These are phyloP conservation scores for Penicillium paneum DNA, from an alignment of 2,329 filamentous ascomycete genomes.

Conservation along the genomic window DNA sequence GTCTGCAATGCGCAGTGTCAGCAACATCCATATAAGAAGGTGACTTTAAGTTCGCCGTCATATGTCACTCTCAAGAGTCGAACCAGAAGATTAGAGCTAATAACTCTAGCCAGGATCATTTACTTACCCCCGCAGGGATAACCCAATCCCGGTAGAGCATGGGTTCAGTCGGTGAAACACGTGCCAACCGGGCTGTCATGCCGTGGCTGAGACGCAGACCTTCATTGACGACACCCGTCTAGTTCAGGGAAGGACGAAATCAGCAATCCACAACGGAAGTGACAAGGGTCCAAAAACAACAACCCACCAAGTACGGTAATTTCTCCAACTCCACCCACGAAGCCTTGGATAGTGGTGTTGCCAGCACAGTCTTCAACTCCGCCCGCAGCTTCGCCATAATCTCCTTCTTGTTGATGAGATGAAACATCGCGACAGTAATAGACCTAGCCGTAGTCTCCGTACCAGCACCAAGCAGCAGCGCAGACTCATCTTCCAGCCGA, in stretches of 20 bases:
- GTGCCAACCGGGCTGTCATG: constrained; percentile 20
- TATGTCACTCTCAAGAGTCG: not conserved
- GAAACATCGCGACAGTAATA: constrained; percentile 31
- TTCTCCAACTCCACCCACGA: constrained; percentile 34
- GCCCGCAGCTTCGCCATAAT: constrained; percentile 21
- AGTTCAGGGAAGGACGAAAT: not conserved
- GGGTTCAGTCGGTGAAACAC: constrained; percentile 16
- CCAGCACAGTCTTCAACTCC: constrained; percentile 30
- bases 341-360: constrained; percentile 21
- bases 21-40: not conserved
- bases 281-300: not conserved
- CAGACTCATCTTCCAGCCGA: constrained; percentile 33
- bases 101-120: not conserved
- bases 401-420: constrained; percentile 24
- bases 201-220: constrained; percentile 22
- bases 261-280: not conserved
- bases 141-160: constrained; percentile 20
- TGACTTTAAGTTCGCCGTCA: not conserved
- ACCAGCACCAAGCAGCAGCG: constrained; percentile 32
- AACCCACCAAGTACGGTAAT: constrained; percentile 39
- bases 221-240: constrained; percentile 25
- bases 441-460: constrained; percentile 36
- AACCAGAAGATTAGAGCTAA: too few species aligned
- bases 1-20: constrained; percentile 9
- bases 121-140: constrained; percentile 22